Evolutionary conservation across 768 basidiomycete species (phyloP).

Genomic region (Ramaria rubella): DNA sequence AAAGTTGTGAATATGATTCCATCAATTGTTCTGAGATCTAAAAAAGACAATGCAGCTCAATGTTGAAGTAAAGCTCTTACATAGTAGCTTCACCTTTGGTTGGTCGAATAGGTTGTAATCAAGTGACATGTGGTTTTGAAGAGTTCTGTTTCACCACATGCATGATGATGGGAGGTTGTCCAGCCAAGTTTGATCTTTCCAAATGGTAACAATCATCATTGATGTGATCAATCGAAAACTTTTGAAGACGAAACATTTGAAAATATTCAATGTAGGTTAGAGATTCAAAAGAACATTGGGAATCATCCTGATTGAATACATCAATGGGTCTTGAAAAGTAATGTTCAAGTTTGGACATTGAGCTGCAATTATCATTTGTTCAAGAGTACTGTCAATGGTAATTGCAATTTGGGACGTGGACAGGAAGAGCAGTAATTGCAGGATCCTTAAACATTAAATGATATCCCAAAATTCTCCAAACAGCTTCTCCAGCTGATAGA

Average conservation of each 20-base stretch:
- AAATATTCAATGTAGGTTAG: conserved; percentile 18
- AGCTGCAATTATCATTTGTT: neutral
- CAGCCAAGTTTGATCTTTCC: conserved; percentile 5
- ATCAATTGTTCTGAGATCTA: conserved; percentile 21
- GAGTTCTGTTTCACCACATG: conserved; percentile 14
- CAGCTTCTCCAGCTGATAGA: conserved; percentile 30
- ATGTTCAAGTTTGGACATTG: conserved; percentile 14
- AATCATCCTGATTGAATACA: conserved; percentile 9
- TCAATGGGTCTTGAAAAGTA: conserved; percentile 17
- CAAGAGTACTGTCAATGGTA: conserved; percentile 22
- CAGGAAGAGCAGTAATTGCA: conserved; percentile 26
- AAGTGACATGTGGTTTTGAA: conserved; percentile 16
- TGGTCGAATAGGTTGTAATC: conserved; percentile 21
- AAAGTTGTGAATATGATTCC: conserved; percentile 16
- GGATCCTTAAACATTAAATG: conserved; percentile 30
- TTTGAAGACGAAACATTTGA: conserved; percentile 13
- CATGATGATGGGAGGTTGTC: conserved; percentile 9
- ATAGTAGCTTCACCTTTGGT: conserved; percentile 31
- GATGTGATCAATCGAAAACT: neutral
- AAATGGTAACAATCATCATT: conserved; percentile 5
- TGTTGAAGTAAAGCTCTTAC: conserved; percentile 24
- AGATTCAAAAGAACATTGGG: conserved; percentile 5
- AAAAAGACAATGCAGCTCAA: conserved; percentile 16
- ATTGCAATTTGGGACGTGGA: conserved; percentile 24
- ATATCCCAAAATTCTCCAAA: conserved; percentile 32